Evolutionary conservation across 441 rosid species (phyloP).

Genomic region (Pelargonium citronellum): DNA sequence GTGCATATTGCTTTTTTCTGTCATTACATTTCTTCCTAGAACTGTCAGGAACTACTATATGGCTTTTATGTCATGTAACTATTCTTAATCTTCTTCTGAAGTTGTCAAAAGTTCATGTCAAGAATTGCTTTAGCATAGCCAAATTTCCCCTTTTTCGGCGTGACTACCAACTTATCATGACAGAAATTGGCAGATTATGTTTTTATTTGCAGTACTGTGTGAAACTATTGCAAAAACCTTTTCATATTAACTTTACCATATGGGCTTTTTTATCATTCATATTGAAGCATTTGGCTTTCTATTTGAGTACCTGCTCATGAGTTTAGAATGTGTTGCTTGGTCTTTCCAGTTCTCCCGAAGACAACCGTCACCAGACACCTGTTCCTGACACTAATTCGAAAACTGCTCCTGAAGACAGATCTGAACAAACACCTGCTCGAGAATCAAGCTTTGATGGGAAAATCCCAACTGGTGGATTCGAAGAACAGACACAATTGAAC

Average conservation of each 20-base stretch:
- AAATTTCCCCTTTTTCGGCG: too few species aligned
- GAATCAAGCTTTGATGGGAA: slow-evolving; percentile 42
- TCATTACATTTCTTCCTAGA: neutral
- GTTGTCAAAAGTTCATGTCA: neutral
- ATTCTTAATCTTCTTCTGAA: neutral
- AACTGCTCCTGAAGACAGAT: slow-evolving; percentile 44
- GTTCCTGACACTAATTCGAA: slow-evolving; percentile 37
- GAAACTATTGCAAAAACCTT: too few species aligned
- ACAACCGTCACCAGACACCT: slow-evolving; percentile 36
- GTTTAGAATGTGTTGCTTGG: slow-evolving; percentile 16
- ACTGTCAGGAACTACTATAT: neutral
- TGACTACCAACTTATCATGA: too few species aligned
- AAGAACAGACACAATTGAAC: slow-evolving; percentile 34
- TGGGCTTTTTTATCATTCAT: neutral
- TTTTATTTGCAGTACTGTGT: too few species aligned
- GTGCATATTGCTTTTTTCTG: neutral
- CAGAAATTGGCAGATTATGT: too few species aligned
- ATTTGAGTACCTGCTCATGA: slow-evolving; percentile 13
- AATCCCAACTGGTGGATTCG: slow-evolving; percentile 29
- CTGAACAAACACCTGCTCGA: slow-evolving; percentile 37
- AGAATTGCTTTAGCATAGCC: too few species aligned
- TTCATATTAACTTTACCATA: neutral
- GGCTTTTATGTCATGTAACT: neutral
- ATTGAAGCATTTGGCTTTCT: neutral
- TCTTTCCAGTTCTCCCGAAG: slow-evolving; percentile 74